Evolutionary conservation across 345 rosid species (phyloP), one percentile per base, ranked within the genome.

Genomic region (Brassica napus): DNA sequence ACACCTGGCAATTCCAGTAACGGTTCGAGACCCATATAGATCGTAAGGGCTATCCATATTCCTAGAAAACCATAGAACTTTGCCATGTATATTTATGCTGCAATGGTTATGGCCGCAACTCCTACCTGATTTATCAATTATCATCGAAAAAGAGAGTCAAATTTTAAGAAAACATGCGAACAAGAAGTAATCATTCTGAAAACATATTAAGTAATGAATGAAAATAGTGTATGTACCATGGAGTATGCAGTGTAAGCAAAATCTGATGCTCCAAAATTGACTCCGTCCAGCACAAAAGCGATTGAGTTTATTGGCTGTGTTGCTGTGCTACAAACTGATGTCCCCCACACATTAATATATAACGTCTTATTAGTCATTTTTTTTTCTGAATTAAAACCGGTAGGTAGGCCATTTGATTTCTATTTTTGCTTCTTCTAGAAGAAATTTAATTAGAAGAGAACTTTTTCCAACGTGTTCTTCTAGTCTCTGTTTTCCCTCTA

Each of bases 241-340:
- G 99, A 93, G 82, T 89, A 95, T 1, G 97, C 97, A 65, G 99
- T 84, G 84, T 87, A 95, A 9, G 87, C 85, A 79, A 95, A 95
- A 85, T 95, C 99, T 3, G 99, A 95, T 26, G 99, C 98, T 65
- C 99, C 99, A 64, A 85, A 95, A 79, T 91, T 93, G 9, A 95
- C 88, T 30, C 99, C 99, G 71, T 95, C 99, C 28, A 93, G 83
- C 14, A 95, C 99, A 81, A 95, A 93, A 11, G 99, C 94, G 37
- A 95, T 65, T 10, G 97, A 86, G 80, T 95, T 95, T 73, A 95
- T 81, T 26, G 99, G 98, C 74, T 95, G 99, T 44, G 99, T 95
- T 12, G 91, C 97, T 62, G n/a, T n/a, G 98, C 99, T 32, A 95
- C 93, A 82, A 95, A 95, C 99, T 95, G 90, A 31, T 31, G 30